Evolutionary conservation across 148 eudicot genomes (phyloP).

Genomic region (Nyssa sinensis): DNA sequence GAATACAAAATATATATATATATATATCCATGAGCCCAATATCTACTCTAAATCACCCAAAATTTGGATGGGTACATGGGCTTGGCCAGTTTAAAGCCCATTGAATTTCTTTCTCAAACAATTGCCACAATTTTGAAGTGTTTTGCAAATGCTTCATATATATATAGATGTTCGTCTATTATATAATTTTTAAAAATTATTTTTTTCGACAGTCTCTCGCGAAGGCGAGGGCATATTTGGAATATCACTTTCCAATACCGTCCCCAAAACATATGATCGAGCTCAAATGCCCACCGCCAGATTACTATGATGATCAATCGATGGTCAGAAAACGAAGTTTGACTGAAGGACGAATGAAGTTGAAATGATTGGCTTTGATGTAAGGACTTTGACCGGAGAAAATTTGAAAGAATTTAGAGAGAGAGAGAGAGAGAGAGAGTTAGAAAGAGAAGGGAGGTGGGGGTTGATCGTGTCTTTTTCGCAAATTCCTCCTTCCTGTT

Average conservation of each 20-base stretch:
- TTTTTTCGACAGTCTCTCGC: not conserved
- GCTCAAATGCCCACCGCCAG: not conserved
- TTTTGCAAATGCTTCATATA: too few species aligned
- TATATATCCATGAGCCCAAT: too few species aligned
- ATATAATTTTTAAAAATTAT: too few species aligned
- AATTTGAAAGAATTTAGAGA: not conserved
- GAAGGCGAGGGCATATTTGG: not conserved
- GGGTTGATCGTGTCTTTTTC: conserved; percentile 2
- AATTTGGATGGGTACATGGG: too few species aligned
- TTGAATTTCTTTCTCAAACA: too few species aligned
- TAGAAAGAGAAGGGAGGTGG: not conserved
- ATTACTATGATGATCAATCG: not conserved
- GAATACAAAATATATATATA: too few species aligned
- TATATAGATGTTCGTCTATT: too few species aligned
- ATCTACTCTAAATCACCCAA: too few species aligned
- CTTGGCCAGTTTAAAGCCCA: too few species aligned
- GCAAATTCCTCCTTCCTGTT: conserved; percentile 8
- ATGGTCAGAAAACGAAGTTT: not conserved
- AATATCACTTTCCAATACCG: not conserved
- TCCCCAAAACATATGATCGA: not conserved
- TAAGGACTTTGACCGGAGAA: conserved; percentile 15
- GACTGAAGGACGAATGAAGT: conserved; percentile 1
- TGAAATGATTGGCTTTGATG: conserved; percentile 15
- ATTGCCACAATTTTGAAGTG: too few species aligned
- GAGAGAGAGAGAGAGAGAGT: not conserved